phyloP scores from a whole-genome alignment of 306 rosid species.

The Casuarina glauca region DNA sequence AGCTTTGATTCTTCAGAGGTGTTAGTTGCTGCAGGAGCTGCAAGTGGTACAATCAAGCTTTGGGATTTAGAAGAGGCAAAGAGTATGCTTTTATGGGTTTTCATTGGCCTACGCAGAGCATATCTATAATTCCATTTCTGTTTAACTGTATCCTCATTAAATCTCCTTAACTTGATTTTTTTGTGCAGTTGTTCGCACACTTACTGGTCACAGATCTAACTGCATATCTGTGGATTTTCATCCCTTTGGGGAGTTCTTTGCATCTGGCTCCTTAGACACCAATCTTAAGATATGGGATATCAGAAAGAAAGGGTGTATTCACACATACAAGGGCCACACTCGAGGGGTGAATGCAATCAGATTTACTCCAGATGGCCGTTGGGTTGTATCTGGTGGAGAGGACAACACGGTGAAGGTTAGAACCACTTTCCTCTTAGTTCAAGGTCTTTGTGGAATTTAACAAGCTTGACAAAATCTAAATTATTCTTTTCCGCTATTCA shows the following conservation, averaged over 20 bases:
- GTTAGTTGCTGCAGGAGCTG: slow-evolving; percentile 98
- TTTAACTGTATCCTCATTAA: background rate
- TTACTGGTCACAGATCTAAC: slow-evolving; percentile 96
- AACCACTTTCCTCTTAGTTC: slow-evolving; percentile 26
- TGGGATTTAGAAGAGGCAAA: slow-evolving; percentile 99
- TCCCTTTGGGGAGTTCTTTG: slow-evolving; percentile 99
- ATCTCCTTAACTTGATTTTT: slow-evolving; percentile 15
- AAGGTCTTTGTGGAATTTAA: slow-evolving; percentile 11
- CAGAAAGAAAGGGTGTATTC: slow-evolving; percentile 98
- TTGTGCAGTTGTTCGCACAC: slow-evolving; percentile 90
- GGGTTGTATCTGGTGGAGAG: slow-evolving; percentile 99
- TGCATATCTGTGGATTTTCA: slow-evolving; percentile 96
- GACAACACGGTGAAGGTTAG: slow-evolving; percentile 97
- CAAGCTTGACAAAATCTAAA: background rate
- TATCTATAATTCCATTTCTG: background rate
- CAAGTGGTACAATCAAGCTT: slow-evolving; percentile 96
- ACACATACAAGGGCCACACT: slow-evolving; percentile 98
- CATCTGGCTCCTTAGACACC: slow-evolving; percentile 94
- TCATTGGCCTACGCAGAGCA: slow-evolving; percentile 7
- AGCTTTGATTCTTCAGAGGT: slow-evolving; percentile 96
- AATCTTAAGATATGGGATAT: slow-evolving; percentile 99
- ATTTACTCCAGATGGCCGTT: slow-evolving; percentile 99
- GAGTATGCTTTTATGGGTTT: slow-evolving; percentile 58
- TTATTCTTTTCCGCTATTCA: background rate
- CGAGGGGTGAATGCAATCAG: slow-evolving; percentile 97